Evolutionary conservation across 768 basidiomycete genomes (phyloP).

Genomic region (Hygrocybe coccinea): DNA sequence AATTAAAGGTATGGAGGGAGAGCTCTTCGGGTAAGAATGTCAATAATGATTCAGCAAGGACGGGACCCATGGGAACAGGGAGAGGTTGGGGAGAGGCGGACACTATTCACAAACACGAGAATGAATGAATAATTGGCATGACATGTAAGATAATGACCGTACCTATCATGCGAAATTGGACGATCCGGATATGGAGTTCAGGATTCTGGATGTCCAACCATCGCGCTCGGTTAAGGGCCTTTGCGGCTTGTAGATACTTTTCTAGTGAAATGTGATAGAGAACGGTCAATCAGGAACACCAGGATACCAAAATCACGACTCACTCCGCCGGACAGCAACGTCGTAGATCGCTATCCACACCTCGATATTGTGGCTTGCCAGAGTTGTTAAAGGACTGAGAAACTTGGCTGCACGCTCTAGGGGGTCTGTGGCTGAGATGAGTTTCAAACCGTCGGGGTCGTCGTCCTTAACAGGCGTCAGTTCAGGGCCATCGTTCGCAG

Average conservation of each 20-base stretch:
- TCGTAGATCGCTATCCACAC: conserved; percentile 76
- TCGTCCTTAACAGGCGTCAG: conserved; percentile 58
- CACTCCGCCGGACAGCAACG: conserved; percentile 77
- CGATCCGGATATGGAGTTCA: conserved; percentile 64
- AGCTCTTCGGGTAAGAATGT: conserved; percentile 53
- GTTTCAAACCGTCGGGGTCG: conserved; percentile 76
- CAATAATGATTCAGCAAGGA: conserved; percentile 45
- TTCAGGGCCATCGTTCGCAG: conserved; percentile 58
- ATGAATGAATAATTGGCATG: not conserved
- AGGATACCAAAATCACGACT: conserved; percentile 22
- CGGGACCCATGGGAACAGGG: conserved; percentile 43
- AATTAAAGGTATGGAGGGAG: conserved; percentile 63
- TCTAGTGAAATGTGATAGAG: conserved; percentile 53
- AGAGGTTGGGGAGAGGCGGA: conserved; percentile 40
- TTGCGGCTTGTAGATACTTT: conserved; percentile 74
- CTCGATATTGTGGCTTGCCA: conserved; percentile 52
- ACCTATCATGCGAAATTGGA: conserved; percentile 60
- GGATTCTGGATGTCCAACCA: conserved; percentile 52
- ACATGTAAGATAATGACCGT: conserved; percentile 14
- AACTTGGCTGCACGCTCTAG: conserved; percentile 74
- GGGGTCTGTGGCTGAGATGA: conserved; percentile 56
- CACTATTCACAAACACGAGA: conserved; percentile 30
- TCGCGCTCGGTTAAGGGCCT: conserved; percentile 57
- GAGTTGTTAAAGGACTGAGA: conserved; percentile 54
- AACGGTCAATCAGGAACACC: not conserved